These are phyloP conservation scores for Eustoma russellianum DNA, from an alignment of 257 asterid genomes.

Conservation along the genomic window DNA sequence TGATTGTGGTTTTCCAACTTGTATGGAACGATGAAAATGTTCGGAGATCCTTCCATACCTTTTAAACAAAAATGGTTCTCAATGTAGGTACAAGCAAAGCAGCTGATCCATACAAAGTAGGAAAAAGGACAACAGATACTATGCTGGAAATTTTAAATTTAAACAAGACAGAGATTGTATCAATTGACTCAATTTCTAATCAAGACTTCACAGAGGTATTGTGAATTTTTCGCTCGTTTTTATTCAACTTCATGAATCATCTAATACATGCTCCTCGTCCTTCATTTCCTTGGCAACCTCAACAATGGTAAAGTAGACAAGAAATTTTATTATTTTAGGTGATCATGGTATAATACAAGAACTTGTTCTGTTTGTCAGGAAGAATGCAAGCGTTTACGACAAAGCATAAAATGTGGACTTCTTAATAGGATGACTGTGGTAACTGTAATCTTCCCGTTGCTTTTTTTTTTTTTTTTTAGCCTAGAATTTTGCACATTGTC, in stretches of 20 bases:
- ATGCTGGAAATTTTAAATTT: slow-evolving; percentile 87
- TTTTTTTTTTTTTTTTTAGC: slow-evolving; percentile 8
- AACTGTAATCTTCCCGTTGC: slow-evolving; percentile 15
- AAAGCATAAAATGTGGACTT: slow-evolving; percentile 94
- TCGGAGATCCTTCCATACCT: background rate
- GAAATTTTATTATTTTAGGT: background rate
- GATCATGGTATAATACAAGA: too few species aligned
- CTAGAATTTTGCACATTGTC: slow-evolving; percentile 6
- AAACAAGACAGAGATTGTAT: slow-evolving; percentile 79
- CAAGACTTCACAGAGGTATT: slow-evolving; percentile 97
- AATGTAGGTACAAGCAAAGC: slow-evolving; percentile 79
- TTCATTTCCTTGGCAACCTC: background rate
- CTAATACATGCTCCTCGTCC: background rate
- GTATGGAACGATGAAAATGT: background rate
- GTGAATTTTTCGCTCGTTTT: slow-evolving; percentile 1
- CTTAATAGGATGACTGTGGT: slow-evolving; percentile 91
- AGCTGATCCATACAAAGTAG: slow-evolving; percentile 78
- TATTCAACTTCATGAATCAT: background rate
- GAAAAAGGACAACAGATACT: slow-evolving; percentile 67
- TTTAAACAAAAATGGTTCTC: slow-evolving; percentile 12
- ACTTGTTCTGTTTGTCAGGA: slow-evolving; percentile 39
- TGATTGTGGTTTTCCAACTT: slow-evolving; percentile 1
- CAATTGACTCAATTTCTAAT: slow-evolving; percentile 89
- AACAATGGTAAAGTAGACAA: background rate
- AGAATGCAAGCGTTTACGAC: slow-evolving; percentile 98